A percentile compares a stretch with the other conserved stretches of the same genome.
phyloP scores from a whole-genome alignment of 345 rosid genomes.

The Boechera divaricarpa region DNA sequence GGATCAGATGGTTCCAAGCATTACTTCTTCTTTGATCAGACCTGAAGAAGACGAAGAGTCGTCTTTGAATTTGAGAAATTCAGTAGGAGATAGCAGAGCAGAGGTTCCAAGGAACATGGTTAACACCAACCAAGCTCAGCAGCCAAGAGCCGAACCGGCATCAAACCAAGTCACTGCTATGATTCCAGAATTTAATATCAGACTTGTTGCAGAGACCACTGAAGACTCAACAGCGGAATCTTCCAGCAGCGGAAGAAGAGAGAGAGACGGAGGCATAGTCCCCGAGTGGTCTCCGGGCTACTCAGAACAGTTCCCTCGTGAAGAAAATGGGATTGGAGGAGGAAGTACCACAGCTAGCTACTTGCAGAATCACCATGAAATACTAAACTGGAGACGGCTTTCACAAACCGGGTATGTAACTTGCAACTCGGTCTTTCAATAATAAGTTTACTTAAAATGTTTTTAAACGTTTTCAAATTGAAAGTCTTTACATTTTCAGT shows the following conservation, averaged over 20 bases:
- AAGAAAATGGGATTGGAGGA: conserved; percentile 81
- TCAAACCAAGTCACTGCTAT: conserved; percentile 52
- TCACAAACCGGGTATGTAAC: conserved; percentile 84
- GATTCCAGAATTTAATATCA: conserved; percentile 52
- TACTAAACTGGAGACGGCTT: conserved; percentile 81
- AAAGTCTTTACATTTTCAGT: neutral
- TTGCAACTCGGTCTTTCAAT: conserved; percentile 21
- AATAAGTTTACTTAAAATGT: neutral
- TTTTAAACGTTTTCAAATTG: neutral
- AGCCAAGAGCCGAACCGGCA: conserved; percentile 51
- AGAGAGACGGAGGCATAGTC: conserved; percentile 89
- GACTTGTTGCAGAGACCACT: conserved; percentile 53
- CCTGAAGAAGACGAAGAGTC: conserved; percentile 78
- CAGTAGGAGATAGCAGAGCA: conserved; percentile 69
- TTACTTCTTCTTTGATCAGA: conserved; percentile 76
- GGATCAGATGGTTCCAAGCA: conserved; percentile 99
- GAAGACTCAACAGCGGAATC: conserved; percentile 97
- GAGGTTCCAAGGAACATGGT: conserved; percentile 80
- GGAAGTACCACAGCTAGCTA: conserved; percentile 66
- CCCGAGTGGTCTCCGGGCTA: conserved; percentile 94
- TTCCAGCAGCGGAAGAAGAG: conserved; percentile 77
- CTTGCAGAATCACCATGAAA: conserved; percentile 88
- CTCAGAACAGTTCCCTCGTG: conserved; percentile 78
- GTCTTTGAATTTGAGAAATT: conserved; percentile 59
- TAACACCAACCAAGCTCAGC: conserved; percentile 58